Base-by-base conservation (phyloP, 371 early-diverging fungal species). In the Mucor circinelloides region DNA sequence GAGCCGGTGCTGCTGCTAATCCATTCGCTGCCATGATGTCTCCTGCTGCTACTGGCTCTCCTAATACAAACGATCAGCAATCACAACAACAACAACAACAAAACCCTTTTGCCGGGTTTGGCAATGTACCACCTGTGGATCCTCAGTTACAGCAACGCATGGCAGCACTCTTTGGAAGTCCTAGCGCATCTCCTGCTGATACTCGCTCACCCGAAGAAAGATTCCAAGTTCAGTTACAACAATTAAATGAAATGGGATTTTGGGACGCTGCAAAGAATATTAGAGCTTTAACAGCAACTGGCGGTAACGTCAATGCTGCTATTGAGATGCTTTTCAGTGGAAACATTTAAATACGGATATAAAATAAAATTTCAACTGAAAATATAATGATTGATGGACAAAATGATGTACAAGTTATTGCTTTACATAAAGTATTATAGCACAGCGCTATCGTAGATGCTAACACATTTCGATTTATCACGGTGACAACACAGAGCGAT, bases 231-330 rank as follows among this genome's bases (percentile, higher is more conserved):
- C 97, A 99, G 77, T 85, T 99, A 58, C 88, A 89, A 74, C 97
- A 97, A 79, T 80, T 99, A 65, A 92, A 90, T 69, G 99, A 98
- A 48, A 99, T 99, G 99, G 99, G 99, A 6, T 95, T 99, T 76
- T 93, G 86, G 83, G 93, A 95, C 76, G 90, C 94, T 13, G 79
- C 87, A 7, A 91, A 93, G 79, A 99, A 99, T 71, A 91, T 98
- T 58, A 85, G 94, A 28, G 98, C 95, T 1, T 82, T 99, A 75
- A 80, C 86, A 23, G 83, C 89, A 28, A 89, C 96, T 7, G 89
- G 91, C 6, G 99, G 99, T 30, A 91, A 97, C 73, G 96, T 98
- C 30, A 86, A 96, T 71, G 94, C 93, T 1, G 98, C 99, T 21
- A 90, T 98, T 60, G 99, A 99, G 75, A 86, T 87, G 80, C 74